Evolutionary conservation across 1,284 basidiomycete species (phyloP), one percentile per base, ranked within the genome.

Genomic region (Cystobasidium slooffiae): DNA sequence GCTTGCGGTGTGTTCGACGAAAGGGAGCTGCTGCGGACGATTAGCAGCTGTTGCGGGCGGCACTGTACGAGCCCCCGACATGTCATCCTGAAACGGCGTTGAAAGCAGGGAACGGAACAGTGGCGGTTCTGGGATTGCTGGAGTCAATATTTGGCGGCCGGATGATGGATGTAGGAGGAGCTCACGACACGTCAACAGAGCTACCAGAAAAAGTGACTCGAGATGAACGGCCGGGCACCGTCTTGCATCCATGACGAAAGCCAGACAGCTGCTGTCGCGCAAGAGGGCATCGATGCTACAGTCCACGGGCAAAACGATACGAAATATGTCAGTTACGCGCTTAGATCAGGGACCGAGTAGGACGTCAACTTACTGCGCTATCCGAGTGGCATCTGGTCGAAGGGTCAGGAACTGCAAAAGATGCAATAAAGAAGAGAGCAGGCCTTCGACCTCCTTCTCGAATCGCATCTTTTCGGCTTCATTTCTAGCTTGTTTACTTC

Each of bases 261-360:
- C 44, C 20, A 72, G 46, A 63, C 44, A 63, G n/a, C 18, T 52
- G n/a, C 44, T 59, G 18, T 62, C 61, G 24, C 69, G 68, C 20
- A 72, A 20, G 24, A 63, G 16, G 4, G 69, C 51, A 20, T 72
- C 69, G 59, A 72, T 37, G 22, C 69, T 72, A 24, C 24, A n/a
- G 12, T 52, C 14, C 12, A 31, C 39, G 24, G 3, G 14, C 20
- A 5, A 22, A 1, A 18, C 5, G 6, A 43, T 14, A 46, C 47
- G 20, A 3, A 20, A 51, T 51, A 51, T 14, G 61, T 49, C 43
- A 49, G 12, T 14, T 16, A 22, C 3, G 6, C 16, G 9, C 44
- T n/a, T 41, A 4, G 18, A 1, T 49, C 8, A 14, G 3, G 7
- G 44, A 5, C 16, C 24, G 44, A 24, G 10, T 6, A 43, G 16